A percentile compares a stretch with the other conserved stretches of the same genome.
Conservation (phyloP, 345 rosid species). For the Melaleuca alternifolia region DNA sequence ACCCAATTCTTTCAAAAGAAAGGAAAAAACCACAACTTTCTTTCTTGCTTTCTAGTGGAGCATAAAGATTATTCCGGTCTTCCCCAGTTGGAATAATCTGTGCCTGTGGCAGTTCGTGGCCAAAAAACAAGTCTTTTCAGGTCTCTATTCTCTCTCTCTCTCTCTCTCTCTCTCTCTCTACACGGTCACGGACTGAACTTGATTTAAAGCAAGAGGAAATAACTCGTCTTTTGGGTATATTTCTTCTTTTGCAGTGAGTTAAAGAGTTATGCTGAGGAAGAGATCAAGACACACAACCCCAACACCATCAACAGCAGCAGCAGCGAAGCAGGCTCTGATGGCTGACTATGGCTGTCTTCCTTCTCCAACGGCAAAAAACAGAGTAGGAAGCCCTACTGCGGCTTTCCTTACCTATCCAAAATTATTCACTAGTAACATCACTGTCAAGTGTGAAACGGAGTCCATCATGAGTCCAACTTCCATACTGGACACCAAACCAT, state of each 20-base stretch:
- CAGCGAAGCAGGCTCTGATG: conserved; percentile 33
- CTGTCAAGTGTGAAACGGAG: not conserved
- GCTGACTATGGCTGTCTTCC: conserved; percentile 20
- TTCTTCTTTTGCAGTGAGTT: conserved; percentile 4
- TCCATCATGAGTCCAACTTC: conserved; percentile 30
- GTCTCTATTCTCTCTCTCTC: not conserved
- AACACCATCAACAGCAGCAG: not conserved
- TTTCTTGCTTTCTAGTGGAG: conserved; percentile 10
- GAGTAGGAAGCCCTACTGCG: conserved; percentile 31
- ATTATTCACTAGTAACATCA: not conserved
- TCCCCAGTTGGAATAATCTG: conserved; percentile 2
- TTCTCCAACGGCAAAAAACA: not conserved
- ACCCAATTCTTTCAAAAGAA: not conserved
- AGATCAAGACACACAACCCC: conserved; percentile 14
- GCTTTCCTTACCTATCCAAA: conserved; percentile 34
- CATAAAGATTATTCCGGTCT: conserved; percentile 13
- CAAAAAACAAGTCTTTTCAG: conserved; percentile 2
- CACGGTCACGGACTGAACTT: not conserved
- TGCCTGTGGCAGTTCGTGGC: conserved; percentile 1
- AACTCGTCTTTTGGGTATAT: not conserved
- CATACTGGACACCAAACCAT: conserved; percentile 69
- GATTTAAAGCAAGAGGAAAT: not conserved
- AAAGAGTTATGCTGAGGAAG: conserved; percentile 21
- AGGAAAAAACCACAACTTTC: not conserved
- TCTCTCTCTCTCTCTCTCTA: not conserved